Evolutionary conservation across 1,139 yeast genomes (phyloP), one percentile per base, ranked within the genome.

Genomic region (Suhomyces yuchorum): DNA sequence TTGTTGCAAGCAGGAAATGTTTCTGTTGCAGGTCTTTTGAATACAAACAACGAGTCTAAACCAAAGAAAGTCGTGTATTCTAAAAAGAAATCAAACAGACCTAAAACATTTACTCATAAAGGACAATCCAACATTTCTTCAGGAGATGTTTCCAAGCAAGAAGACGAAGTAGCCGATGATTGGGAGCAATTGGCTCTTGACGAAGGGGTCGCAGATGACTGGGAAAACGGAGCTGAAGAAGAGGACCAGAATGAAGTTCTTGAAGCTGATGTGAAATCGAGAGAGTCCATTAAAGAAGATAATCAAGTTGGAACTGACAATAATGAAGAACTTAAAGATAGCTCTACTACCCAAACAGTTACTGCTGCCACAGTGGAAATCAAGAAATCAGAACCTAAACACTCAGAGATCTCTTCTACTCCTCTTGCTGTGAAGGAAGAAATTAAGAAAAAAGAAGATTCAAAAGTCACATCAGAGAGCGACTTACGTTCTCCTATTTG

Each of bases 401-500:
- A 37, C 24, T 35, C 38, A 26, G 49, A 56, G 52, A 57, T 53
- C 28, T 8, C 28, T n/a, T 11, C 26, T 8, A 56, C 51, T 15
- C 56, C 52, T 14, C 60, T 61, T 30, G 62, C 61, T 46, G 69
- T 62, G 18, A 61, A 71, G 41, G 69, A 64, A 35, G 66, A 65
- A 47, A 68, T 64, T 45, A 62, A 61, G 46, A 70, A 66, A 54
- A 78, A 52, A 33, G 56, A 51, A 36, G 50, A 50, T 8, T 46
- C 51, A 9, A 57, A 56, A 56, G 52, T 58, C 40, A 47, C 58
- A 12, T 47, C 61, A 5, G 75, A 70, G 35, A 70, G 67, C 49
- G 79, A 93, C 61, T 75, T 93, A 63, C 96, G 99, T 73, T 95
- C 99, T 52, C 99, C 99, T 56, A 93, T 93, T 67, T 93, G 99